These are phyloP conservation scores for Exophiala sp. DNA, from an alignment of 2,329 filamentous ascomycete species.

Conservation along the genomic window DNA sequence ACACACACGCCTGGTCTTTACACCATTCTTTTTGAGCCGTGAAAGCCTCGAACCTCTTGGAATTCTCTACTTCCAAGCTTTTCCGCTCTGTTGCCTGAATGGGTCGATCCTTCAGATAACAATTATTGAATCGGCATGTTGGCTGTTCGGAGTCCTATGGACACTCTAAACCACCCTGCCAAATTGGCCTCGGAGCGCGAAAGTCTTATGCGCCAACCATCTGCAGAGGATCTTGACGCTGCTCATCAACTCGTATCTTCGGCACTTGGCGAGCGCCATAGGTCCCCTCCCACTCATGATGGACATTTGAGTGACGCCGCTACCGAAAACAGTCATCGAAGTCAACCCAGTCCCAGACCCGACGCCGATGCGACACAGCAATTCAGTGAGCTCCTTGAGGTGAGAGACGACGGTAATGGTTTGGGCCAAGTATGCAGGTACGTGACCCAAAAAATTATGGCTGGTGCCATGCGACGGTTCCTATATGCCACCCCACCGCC, in stretches of 20 bases:
- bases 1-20: not conserved
- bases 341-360: conserved; percentile 10
- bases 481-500: too few relatives aligned
- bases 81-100: conserved; percentile 5
- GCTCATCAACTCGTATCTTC: conserved; percentile 48
- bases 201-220: conserved; percentile 40
- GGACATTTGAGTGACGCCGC: conserved; percentile 9
- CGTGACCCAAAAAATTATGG: not conserved
- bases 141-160: conserved; percentile 27
- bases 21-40: not conserved
- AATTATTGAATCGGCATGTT: conserved; percentile 25
- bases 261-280: conserved; percentile 39
- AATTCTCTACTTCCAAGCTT: not conserved
- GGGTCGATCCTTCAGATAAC: conserved; percentile 11
- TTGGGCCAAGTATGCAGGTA: conserved; percentile 30
- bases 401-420: conserved; percentile 17
- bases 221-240: conserved; percentile 46
- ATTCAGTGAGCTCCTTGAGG: conserved; percentile 11
- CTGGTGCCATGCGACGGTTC: too few relatives aligned
- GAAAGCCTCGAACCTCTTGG: not conserved
- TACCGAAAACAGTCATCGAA: conserved; percentile 7
- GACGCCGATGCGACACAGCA: conserved; percentile 2
- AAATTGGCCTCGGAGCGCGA: conserved; percentile 20
- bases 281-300: conserved; percentile 13
- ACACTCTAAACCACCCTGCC: conserved; percentile 22